Base-by-base conservation (phyloP, 352 stramenopile species). In the Hyaloperonospora brassicae region DNA sequence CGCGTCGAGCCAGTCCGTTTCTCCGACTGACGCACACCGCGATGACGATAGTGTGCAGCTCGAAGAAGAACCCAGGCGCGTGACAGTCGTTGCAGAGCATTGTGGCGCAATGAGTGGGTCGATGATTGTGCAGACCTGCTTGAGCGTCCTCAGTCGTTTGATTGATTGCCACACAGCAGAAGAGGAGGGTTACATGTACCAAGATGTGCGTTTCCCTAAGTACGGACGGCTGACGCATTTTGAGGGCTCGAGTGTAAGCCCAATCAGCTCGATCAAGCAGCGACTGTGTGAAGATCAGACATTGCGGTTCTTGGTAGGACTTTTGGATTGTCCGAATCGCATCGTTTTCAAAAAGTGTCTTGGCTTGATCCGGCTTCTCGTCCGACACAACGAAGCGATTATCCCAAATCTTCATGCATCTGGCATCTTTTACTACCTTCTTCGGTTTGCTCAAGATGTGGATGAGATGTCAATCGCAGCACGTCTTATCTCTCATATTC, bases 41-140 rank as follows among this genome's bases (percentile, higher is more conserved):
- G 64, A 70, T 17, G 60, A 73, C 23, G 61, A 73, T n/a, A 72
- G 62, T 14, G 21, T 60, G 13, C 53, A 62, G n/a, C 48, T 60
- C 30, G 62, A 72, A 14, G 73, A 72, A 46, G 70, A 83, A 52
- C 51, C 61, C 6, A 76, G 58, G 44, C 77, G 75, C 17, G 84
- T 86, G 50, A 89, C 77, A 9, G 79, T 89, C 13, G 78, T 89
- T 34, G 74, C 77, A 11, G 82, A 92, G 49, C 79, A 89, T 59
- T 87, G 69, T 25, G 82, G 82, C 17, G 66, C 75, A 0, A 92
- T 92, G 78, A 89, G 82, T 54, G 68, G 75, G 9, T 88, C 79
- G 5, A 92, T 91, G 81, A 93, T 93, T 58, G 81, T 91, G 71
- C 84, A 93, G 51, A 91, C 84, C 5, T 93, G 84, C 40, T 66